Conservation (phyloP, 2,329 filamentous ascomycete genomes). For the Neonectria neomacrospora region DNA sequence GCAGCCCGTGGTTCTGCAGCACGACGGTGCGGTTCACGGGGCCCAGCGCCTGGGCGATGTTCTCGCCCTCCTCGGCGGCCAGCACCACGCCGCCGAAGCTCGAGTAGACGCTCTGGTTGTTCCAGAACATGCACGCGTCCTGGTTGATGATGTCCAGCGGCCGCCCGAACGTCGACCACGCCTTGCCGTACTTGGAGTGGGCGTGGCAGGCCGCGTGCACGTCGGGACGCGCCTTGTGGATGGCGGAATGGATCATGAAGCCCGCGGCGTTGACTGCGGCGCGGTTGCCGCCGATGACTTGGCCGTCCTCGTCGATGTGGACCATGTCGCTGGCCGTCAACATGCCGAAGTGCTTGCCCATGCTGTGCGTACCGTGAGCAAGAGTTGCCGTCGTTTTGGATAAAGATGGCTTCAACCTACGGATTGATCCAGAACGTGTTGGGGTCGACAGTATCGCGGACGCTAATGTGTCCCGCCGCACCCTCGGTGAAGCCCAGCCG, state of each 20-base stretch:
- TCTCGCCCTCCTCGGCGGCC: conserved; percentile 67
- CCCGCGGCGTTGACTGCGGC: conserved; percentile 68
- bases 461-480: conserved; percentile 71
- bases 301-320: conserved; percentile 67
- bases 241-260: conserved; percentile 70
- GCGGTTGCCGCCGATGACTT: conserved; percentile 68
- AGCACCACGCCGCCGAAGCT: conserved; percentile 73
- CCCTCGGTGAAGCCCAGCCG: conserved; percentile 66
- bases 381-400: neutral
- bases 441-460: conserved; percentile 69
- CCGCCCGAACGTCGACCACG: conserved; percentile 68
- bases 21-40: conserved; percentile 63
- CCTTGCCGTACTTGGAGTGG: conserved; percentile 68
- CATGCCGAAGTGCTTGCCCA: conserved; percentile 70
- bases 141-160: conserved; percentile 71
- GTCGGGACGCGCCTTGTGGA: conserved; percentile 69
- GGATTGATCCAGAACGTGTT: conserved; percentile 75
- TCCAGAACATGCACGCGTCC: conserved; percentile 67
- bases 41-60: conserved; percentile 68
- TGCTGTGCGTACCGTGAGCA: conserved; percentile 20
- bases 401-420: conserved; percentile 21
- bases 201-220: conserved; percentile 71
- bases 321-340: conserved; percentile 72
- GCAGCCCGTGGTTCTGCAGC: conserved; percentile 71
- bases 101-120: conserved; percentile 67